Conservation (phyloP, 805 yeast species). For the Lipomyces spencermartinsiae region DNA sequence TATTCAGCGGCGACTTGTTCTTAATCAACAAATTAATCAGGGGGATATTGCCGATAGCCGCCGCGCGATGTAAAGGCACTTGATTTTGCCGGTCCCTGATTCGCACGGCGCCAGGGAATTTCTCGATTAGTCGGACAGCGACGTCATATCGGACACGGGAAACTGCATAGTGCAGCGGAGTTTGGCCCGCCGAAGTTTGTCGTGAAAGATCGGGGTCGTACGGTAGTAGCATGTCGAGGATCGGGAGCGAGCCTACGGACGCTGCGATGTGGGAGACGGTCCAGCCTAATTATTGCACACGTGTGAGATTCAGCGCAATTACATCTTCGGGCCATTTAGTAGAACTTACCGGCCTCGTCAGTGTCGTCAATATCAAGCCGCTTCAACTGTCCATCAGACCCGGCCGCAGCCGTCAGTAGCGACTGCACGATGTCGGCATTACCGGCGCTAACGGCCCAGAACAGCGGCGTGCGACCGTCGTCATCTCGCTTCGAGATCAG, state of each 20-base stretch:
- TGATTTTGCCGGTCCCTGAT: constrained; percentile 70
- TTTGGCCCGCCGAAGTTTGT: constrained; percentile 71
- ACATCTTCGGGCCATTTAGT: neutral
- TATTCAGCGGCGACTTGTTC: constrained; percentile 66
- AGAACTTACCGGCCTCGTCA: constrained; percentile 62
- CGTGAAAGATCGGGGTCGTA: constrained; percentile 65
- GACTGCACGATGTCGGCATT: constrained; percentile 60
- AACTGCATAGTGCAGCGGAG: constrained; percentile 77
- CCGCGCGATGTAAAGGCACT: constrained; percentile 81
- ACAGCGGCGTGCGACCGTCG: constrained; percentile 81
- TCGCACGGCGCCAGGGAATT: constrained; percentile 64
- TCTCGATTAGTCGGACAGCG: constrained; percentile 59
- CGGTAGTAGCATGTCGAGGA: constrained; percentile 58
- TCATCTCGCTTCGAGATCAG: constrained; percentile 59
- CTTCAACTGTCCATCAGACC: constrained; percentile 41
- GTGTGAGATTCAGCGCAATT: neutral
- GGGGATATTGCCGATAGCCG: constrained; percentile 70
- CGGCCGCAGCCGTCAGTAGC: constrained; percentile 40
- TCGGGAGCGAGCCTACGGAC: constrained; percentile 67
- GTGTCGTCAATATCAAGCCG: constrained; percentile 66
- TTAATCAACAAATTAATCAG: constrained; percentile 61
- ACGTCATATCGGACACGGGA: constrained; percentile 67
- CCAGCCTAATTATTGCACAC: constrained; percentile 57
- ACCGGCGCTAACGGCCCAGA: constrained; percentile 83
- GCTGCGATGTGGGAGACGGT: constrained; percentile 84